Evolutionary conservation across 1,284 basidiomycete genomes (phyloP).

Genomic region (Crucibulum cyathiforme): DNA sequence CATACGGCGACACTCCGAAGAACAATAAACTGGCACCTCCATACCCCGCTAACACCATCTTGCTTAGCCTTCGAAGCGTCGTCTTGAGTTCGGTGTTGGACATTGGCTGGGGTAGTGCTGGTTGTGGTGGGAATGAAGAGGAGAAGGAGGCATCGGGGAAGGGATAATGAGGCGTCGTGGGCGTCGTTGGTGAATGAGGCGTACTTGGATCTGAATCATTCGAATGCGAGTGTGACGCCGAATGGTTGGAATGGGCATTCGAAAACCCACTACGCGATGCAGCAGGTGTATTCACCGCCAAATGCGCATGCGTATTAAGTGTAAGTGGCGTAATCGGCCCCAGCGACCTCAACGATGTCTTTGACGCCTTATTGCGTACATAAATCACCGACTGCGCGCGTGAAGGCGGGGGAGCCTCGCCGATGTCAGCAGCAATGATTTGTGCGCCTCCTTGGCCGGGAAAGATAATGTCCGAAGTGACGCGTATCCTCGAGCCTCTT

Average conservation of each 20-base stretch:
- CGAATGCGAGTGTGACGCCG: too few species aligned
- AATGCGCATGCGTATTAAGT: background rate
- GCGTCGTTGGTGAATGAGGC: too few species aligned
- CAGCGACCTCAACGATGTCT: too few species aligned
- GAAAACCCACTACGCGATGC: too few species aligned
- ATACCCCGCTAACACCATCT: slow-evolving; percentile 80
- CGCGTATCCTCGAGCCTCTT: slow-evolving; percentile 62
- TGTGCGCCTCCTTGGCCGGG: slow-evolving; percentile 65
- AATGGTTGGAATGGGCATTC: too few species aligned
- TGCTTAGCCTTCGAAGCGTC: slow-evolving; percentile 74
- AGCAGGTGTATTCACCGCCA: too few species aligned
- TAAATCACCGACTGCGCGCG: background rate
- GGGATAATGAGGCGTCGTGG: background rate
- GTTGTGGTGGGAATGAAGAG: slow-evolving; percentile 5
- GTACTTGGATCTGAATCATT: too few species aligned
- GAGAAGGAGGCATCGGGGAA: background rate
- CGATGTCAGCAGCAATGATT: slow-evolving; percentile 75
- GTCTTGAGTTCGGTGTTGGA: slow-evolving; percentile 64
- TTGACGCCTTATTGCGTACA: slow-evolving; percentile 1
- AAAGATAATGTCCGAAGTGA: slow-evolving; percentile 72
- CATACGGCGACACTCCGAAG: slow-evolving; percentile 66
- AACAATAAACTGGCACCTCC: slow-evolving; percentile 80
- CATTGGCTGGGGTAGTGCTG: slow-evolving; percentile 24
- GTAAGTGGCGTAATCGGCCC: background rate
- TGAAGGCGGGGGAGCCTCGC: slow-evolving; percentile 49